Evolutionary conservation across 257 asterid species (phyloP), one percentile per base, ranked within the genome.

Genomic region (Asclepias syriaca): DNA sequence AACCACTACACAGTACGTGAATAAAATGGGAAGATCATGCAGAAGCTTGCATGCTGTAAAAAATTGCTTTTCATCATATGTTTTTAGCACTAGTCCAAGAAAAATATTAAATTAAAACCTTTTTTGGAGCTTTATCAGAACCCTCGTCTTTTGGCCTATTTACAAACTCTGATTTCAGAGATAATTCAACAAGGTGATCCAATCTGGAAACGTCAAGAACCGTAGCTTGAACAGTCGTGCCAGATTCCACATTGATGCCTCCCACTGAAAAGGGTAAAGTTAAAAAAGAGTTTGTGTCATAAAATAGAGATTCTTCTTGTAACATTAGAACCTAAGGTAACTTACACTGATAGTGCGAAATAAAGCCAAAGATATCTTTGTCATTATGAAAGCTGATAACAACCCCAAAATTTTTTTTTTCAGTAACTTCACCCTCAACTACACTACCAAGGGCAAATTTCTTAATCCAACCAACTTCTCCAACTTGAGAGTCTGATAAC

Each of bases 161-260:
- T 58, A 84, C 72, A 77, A 92, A 82, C 57, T 85, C 96, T 43
- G 92, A 89, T 86, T 90, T 95, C 75, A 92, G 65, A 67, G 98
- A 90, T 71, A 95, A 82, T 79, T 95, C 99, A 75, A 95, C 92
- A 37, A 95, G 90, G 78, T 90, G 93, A 32, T 92, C 99, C 70
- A 83, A 83, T 87, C 79, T 90, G 39, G 98, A 89, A 81, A 92
- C 86, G 84, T 95, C 99, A 72, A 95, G 96, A 81, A 95, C 91
- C 48, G 87, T 83, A 74, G 96, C 96, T 72, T 56, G 82, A 60
- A 95, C 75, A 77, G 84, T 80, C 63, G 92, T 82, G 77, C 88
- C 87, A 46, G 68, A 72, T 61, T 86, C 88, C 82, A 86, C 49
- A 22, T 72, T 71, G 75, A 79, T 76, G 70, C 85, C 96, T 68